phyloP scores from a whole-genome alignment of 257 asterid species.

The Solanum boliviense region DNA sequence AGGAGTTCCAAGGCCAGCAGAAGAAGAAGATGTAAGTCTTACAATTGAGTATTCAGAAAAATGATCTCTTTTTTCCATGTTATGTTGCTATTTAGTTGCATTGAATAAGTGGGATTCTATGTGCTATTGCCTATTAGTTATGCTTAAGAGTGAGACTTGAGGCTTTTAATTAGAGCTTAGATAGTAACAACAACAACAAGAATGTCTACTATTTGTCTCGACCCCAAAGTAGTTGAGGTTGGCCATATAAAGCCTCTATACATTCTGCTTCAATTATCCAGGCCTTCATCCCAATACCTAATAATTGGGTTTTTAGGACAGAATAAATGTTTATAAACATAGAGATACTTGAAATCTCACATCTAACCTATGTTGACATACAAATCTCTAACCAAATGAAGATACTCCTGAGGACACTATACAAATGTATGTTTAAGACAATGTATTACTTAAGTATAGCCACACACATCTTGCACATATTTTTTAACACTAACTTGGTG shows the following conservation, averaged over 20 bases:
- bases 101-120: background rate
- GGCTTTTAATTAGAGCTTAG: background rate
- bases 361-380: background rate
- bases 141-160: background rate
- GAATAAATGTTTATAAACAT: background rate
- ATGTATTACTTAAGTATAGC: background rate
- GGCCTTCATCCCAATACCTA: background rate
- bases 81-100: background rate
- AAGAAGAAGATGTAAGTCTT: constrained; percentile 58
- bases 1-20: constrained; percentile 49
- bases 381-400: background rate
- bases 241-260: background rate
- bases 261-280: background rate
- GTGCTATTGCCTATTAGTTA: background rate
- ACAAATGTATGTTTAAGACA: background rate
- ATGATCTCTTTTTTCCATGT: background rate
- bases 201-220: background rate
- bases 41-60: background rate
- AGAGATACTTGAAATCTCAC: background rate
- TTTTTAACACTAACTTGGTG: background rate
- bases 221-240: background rate
- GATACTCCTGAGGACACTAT: background rate
- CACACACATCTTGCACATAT: background rate
- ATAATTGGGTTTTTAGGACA: background rate
- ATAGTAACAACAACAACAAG: background rate